Evolutionary conservation across 345 rosid species (phyloP), one percentile per base, ranked within the genome.

Genomic region (Melaleuca alternifolia): DNA sequence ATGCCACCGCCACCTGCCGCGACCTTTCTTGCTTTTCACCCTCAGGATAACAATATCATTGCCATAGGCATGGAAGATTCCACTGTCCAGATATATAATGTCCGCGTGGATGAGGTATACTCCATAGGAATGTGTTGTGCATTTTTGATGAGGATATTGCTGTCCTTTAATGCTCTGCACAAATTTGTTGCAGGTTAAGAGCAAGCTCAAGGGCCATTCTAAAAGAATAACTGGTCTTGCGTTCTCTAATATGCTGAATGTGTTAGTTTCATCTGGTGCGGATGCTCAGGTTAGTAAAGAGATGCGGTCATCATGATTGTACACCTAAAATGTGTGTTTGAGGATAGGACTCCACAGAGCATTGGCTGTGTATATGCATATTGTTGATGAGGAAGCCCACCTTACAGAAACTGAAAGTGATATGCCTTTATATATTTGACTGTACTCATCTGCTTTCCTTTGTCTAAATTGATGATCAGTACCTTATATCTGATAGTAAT

Each of bases 41-140:
- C 98, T 54, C 97, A 91, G 89, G 98, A 96, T 89, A 95, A 95
- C 87, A 95, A 96, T 87, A 92, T 96, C 54, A 93, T 96, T 87
- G 98, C 97, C 85, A 93, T 94, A 30, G 98, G 98, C 89, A 95
- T 95, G 98, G 98, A 96, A 83, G 96, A 96, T 87, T 95, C 96
- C 15, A 90, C 96, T 41, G 93, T 96, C 83, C 97, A 96, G 87
- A 96, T 96, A 87, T 95, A 95, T 89, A 93, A 95, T 91, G 97
- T 94, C 84, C 89, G 96, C 85, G 95, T 95, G 79, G 98, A 96
- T 85, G 95, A 96, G 96, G 98, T 95, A 89, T 85, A 75, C 61
- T 53, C 24, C 48, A 82, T 3, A 20, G 11, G 50, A 86, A 71
- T 16, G 81, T 71, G 48, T 71, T 37, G 13, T 71, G 81, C 81